Evolutionary conservation across 169 alveolate genomes (phyloP), one percentile per base, ranked within the genome.

Genomic region (Plasmodium relictum): DNA sequence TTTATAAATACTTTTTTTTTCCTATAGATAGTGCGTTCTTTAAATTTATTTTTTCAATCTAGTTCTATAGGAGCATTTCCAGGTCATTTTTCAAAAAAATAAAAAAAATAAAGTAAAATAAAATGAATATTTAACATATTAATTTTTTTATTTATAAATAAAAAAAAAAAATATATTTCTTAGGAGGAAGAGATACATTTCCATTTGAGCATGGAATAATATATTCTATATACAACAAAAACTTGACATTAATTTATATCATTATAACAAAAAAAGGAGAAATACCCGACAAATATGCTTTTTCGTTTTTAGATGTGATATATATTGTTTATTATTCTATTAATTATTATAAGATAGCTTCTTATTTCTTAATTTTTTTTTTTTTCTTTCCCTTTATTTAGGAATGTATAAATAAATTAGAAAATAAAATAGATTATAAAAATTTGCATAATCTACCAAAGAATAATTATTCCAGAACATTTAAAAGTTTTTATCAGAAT

Each of bases 341-440:
- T n/a, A n/a, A 52, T 52, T n/a, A n/a, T 6, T 8, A 16, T 54
- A 16, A 18, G 0, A 18, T 18, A 54, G 14, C 14, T 52, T 0
- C 62, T 52, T 54, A 54, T n/a, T 10, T 18, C 31, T 6, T 54
- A 0, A 0, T 54, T 12, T 54, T 16, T 54, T 3, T 31, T 31
- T 3, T 54, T 54, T 54, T 12, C 14, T 54, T 18, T 54, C 14
- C 20, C 9, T 18, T 22, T 9, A 12, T 14, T 18, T 54, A 54
- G 63, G 63, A 54, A 54, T 54, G 63, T 14, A 54, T 54, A 24
- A 54, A 54, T 10, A 24, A 54, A 54, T 54, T 54, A 54, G 63
- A 54, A 54, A 54, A 54, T 18, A 54, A 54, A 12, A 54, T 54
- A 54, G 63, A 54, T 4, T 0, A 6, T 54, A 54, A 7, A 54